A percentile compares a stretch with the other conserved stretches of the same genome.
These are phyloP conservation scores for Fragilariopsis cylindrus DNA, from an alignment of 108 stramenopile species.

Conservation along the genomic window DNA sequence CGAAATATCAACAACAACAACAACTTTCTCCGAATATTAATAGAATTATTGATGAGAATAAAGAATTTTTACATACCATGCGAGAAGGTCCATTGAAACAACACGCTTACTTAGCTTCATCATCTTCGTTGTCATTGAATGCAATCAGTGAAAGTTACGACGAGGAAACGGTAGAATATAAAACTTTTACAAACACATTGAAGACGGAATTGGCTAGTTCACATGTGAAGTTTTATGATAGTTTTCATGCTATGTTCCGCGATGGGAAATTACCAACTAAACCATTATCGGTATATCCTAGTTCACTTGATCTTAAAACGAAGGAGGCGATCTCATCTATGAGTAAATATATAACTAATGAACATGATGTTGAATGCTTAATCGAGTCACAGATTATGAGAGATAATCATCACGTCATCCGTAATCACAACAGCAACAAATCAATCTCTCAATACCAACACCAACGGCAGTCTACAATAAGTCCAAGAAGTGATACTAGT, in stretches of 20 bases:
- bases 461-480: not conserved
- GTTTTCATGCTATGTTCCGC: slow-evolving; percentile 31
- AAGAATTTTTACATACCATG: slow-evolving; percentile 5
- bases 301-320: slow-evolving; percentile 42
- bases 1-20: not conserved
- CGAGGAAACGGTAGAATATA: slow-evolving; percentile 31
- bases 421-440: not conserved
- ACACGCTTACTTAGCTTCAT: no score
- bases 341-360: slow-evolving; percentile 37
- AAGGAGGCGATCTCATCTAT: slow-evolving; percentile 39
- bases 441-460: not conserved
- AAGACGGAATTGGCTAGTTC: slow-evolving; percentile 37
- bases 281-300: not conserved
- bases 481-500: not conserved
- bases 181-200: slow-evolving; percentile 31
- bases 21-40: not conserved
- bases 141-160: slow-evolving; percentile 15
- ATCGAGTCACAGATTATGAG: slow-evolving; percentile 46
- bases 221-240: slow-evolving; percentile 38
- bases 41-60: slow-evolving; percentile 2
- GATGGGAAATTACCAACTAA: not conserved
- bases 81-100: slow-evolving; percentile 12
- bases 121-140: not conserved
- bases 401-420: slow-evolving; percentile 27
- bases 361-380: slow-evolving; percentile 24